Base-by-base conservation (phyloP, 2,329 filamentous ascomycete species). In the Colletotrichum viniferum region DNA sequence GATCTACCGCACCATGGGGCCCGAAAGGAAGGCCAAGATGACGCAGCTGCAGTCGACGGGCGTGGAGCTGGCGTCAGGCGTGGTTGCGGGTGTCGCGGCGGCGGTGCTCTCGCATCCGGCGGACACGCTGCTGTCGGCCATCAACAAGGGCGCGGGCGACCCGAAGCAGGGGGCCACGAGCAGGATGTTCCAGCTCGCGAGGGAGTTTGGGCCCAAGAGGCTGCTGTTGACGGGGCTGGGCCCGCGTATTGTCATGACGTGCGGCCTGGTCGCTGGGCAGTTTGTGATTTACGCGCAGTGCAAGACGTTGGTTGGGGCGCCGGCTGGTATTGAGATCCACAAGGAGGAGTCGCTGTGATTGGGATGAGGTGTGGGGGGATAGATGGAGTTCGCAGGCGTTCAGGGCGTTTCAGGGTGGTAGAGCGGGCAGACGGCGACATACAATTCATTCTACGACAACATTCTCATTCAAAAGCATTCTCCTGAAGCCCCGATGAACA, bases 51-150 rank as follows among this genome's bases (percentile, higher is more conserved):
- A 93, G 83, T 94, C 95, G 84, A 98, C 96, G 63, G 91, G 90
- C 80, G 92, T 97, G 83, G 97, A 98, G 88, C 90, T 98, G 81
- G 92, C 94, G 55, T 96, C 95, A 79, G 96, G 96, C 89, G 88
- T 98, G 80, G 91, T 96, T 74, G 96, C 96, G 71, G 96, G 96
- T 90, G 95, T 96, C 81, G 96, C 95, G 69, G 95, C 96, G 52
- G 96, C 96, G 77, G 89, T 98, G 74, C 91, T 98, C 81, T 98
- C 95, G 48, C 96, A 98, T 85, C 96, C 96, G 52, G 96, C 96
- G 77, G 96, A 98, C 77, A 90, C 88, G 16, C 82, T 90, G 74
- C 83, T 90, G 28, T 90, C 88, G 1, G 88, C 88, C 69, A 90
- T 90, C 78, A 90, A 90, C 82, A 90, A 90, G 82, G 88, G 88